Percentiles rank a stretch among this genome's conserved stretches.
These are phyloP conservation scores for Phytophthora pistaciae DNA, from an alignment of 352 stramenopile genomes.

Conservation along the genomic window DNA sequence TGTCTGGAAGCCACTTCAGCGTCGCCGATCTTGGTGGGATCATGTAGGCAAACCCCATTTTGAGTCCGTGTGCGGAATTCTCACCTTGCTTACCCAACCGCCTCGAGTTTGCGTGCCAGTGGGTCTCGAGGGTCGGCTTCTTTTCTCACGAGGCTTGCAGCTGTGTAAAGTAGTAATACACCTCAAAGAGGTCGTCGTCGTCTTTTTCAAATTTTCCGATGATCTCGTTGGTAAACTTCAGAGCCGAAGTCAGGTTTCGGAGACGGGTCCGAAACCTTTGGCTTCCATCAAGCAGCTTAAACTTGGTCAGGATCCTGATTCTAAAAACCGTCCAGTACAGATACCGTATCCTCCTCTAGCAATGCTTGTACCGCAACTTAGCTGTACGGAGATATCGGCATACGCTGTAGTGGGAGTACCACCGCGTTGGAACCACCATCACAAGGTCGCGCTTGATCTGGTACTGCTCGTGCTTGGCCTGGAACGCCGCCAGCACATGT, in stretches of 20 bases:
- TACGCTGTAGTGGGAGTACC: not conserved
- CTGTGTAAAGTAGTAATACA: not conserved
- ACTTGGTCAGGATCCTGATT: not conserved
- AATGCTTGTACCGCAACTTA: not conserved
- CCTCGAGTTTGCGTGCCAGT: not conserved
- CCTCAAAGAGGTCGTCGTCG: not conserved
- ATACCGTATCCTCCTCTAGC: not conserved
- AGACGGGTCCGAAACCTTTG: not conserved
- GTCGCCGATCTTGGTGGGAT: too few relatives aligned
- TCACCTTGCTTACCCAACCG: not conserved
- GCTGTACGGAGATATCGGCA: not conserved
- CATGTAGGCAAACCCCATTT: not conserved
- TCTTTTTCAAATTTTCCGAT: not conserved
- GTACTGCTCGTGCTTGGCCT: not conserved
- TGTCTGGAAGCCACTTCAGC: not conserved
- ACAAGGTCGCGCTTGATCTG: not conserved
- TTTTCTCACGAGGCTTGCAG: not conserved
- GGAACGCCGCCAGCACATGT: not conserved
- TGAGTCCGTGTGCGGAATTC: not conserved
- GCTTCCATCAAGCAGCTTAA: not conserved
- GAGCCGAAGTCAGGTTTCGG: not conserved
- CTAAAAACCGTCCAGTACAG: not conserved
- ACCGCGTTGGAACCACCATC: not conserved
- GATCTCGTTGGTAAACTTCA: not conserved
- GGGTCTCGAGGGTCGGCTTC: not conserved